Evolutionary conservation across 2,329 filamentous ascomycete genomes (phyloP).

Genomic region (Fusarium subtropicale): DNA sequence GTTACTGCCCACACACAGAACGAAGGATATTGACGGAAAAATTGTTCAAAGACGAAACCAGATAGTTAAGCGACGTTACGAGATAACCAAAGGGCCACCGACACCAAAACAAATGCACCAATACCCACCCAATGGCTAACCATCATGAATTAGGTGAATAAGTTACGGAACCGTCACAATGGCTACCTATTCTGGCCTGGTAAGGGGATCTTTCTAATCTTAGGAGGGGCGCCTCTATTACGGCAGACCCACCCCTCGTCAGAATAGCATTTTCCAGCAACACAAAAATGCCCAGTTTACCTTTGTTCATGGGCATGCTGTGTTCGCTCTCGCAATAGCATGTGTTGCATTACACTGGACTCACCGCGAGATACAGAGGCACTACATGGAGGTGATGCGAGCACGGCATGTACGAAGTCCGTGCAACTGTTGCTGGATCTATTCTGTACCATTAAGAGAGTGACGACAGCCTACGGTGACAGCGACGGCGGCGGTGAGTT

Average conservation of each 20-base stretch:
- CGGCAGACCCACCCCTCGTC: background rate
- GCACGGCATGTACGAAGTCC: constrained; percentile 39
- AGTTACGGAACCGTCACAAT: constrained; percentile 17
- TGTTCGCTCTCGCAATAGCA: background rate
- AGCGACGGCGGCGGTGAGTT: constrained; percentile 24
- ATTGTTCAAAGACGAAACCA: constrained; percentile 26
- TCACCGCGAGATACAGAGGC: constrained; percentile 17
- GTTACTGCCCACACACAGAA: background rate
- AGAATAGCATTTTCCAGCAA: background rate
- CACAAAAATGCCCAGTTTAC: constrained; percentile 1
- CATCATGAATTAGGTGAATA: constrained; percentile 20
- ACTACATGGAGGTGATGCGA: constrained; percentile 7
- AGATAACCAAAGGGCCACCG: constrained; percentile 32
- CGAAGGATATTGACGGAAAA: constrained; percentile 11
- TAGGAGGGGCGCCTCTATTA: constrained; percentile 10
- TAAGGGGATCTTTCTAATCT: constrained; percentile 5
- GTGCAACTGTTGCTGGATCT: constrained; percentile 21
- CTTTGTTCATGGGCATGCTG: background rate
- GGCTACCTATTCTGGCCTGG: constrained; percentile 9
- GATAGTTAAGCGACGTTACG: constrained; percentile 38
- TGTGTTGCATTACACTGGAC: constrained; percentile 15
- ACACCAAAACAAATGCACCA: constrained; percentile 11
- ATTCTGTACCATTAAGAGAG: background rate
- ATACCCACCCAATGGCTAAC: constrained; percentile 29
- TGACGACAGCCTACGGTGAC: background rate